These are phyloP conservation scores for Penicillium bialowiezense DNA, from an alignment of 495 filamentous ascomycete genomes.

Conservation along the genomic window DNA sequence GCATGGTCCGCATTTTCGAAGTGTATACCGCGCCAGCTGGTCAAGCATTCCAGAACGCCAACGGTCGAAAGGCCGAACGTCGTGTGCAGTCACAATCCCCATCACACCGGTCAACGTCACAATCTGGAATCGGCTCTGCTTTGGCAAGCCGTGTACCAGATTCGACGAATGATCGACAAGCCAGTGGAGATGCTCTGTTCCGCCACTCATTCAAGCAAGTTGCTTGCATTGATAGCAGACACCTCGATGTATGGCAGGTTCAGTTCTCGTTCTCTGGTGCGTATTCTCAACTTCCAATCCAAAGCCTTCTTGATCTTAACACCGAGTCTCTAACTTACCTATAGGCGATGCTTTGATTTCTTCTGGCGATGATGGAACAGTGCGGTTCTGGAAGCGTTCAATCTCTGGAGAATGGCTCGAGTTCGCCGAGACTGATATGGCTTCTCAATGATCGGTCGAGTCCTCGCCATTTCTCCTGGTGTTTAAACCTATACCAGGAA, in stretches of 20 bases:
- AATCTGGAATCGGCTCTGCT: constrained; percentile 51
- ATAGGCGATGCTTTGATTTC: constrained; percentile 50
- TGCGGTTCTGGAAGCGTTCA: constrained; percentile 52
- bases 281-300: constrained; percentile 1
- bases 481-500: background rate
- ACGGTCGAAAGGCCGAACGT: constrained; percentile 29
- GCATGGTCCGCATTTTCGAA: constrained; percentile 79
- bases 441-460: constrained; percentile 23
- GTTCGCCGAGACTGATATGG: constrained; percentile 49
- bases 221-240: constrained; percentile 47
- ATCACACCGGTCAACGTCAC: constrained; percentile 35
- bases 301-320: background rate
- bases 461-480: background rate
- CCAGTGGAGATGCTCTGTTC: constrained; percentile 35
- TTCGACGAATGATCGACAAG: constrained; percentile 30
- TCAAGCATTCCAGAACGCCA: constrained; percentile 26
- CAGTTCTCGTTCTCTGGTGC: constrained; percentile 47
- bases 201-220: constrained; percentile 46
- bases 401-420: constrained; percentile 49
- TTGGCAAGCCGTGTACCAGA: constrained; percentile 41
- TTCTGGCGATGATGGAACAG: constrained; percentile 46
- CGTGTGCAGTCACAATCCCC: constrained; percentile 31
- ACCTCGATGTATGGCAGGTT: constrained; percentile 50
- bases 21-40: constrained; percentile 53
- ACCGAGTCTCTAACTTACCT: constrained; percentile 1